These are phyloP conservation scores for Rhododendron vialii DNA, from an alignment of 148 eudicot genomes.

Conservation along the genomic window DNA sequence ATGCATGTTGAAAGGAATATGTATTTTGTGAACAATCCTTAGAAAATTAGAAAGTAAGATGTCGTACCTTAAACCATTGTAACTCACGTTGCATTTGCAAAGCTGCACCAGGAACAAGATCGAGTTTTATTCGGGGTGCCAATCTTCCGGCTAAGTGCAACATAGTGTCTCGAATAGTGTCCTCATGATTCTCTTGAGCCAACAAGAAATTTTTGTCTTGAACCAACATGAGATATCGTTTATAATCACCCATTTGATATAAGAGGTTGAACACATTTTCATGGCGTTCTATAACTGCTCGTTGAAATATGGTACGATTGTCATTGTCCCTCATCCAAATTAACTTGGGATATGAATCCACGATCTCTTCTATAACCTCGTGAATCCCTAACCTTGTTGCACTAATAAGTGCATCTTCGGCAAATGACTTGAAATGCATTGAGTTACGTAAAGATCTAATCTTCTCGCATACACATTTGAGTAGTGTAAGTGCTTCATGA, in stretches of 20 bases:
- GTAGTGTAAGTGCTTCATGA: no score
- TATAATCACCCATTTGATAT: background rate
- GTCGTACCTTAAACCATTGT: background rate
- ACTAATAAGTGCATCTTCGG: background rate
- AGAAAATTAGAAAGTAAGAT: no score
- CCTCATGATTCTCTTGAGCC: background rate
- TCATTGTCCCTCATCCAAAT: background rate
- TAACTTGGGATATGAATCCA: background rate
- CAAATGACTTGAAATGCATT: background rate
- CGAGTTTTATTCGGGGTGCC: background rate
- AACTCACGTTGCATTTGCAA: background rate
- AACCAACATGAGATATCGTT: no score
- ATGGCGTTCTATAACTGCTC: background rate
- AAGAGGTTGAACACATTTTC: background rate
- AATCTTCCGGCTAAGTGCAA: background rate
- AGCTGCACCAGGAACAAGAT: background rate
- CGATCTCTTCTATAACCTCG: background rate
- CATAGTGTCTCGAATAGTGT: no score
- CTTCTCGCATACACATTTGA: no score
- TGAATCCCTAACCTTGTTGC: background rate
- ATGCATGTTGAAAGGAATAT: no score
- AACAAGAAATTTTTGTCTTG: no score
- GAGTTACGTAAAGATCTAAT: no score
- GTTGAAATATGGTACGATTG: background rate
- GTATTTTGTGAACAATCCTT: no score